A percentile compares a stretch with the other conserved stretches of the same genome.
These are phyloP conservation scores for Dictyostelium brefeldianum DNA, from an alignment of 78 protist genomes.

Conservation along the genomic window DNA sequence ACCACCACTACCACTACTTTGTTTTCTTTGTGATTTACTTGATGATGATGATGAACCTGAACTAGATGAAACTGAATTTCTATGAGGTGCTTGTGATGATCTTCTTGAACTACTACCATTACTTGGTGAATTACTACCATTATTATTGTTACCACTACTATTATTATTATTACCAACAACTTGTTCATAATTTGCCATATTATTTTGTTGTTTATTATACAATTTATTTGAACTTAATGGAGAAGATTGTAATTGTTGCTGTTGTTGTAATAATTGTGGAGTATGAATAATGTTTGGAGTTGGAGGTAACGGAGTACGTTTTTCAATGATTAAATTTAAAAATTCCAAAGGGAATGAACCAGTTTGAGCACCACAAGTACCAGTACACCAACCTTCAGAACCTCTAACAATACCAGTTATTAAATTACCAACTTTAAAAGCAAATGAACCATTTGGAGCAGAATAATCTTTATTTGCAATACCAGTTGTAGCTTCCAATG, in stretches of 20 bases:
- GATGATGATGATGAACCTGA: background rate
- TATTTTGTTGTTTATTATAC: background rate
- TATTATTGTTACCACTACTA: background rate
- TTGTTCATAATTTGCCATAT: background rate
- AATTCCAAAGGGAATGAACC: conserved; percentile 57
- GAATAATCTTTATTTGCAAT: conserved; percentile 50
- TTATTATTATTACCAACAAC: background rate
- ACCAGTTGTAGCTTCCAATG: conserved; percentile 32
- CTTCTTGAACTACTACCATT: background rate
- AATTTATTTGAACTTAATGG: background rate
- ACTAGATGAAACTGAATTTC: background rate
- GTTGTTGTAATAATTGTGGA: background rate
- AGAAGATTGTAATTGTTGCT: background rate
- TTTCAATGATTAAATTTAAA: conserved; percentile 25
- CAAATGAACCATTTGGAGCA: conserved; percentile 28
- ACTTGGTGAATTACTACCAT: background rate
- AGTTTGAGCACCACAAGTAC: conserved; percentile 19
- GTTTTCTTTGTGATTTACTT: background rate
- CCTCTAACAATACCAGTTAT: conserved; percentile 15
- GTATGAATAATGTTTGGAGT: background rate
- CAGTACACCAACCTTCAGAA: conserved; percentile 66
- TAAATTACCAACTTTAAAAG: conserved; percentile 44
- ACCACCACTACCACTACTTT: background rate
- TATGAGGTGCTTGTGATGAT: conserved; percentile 7
- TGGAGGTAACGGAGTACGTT: background rate